Evolutionary conservation across 768 basidiomycete genomes (phyloP).

Genomic region (Lentinula raphanica): DNA sequence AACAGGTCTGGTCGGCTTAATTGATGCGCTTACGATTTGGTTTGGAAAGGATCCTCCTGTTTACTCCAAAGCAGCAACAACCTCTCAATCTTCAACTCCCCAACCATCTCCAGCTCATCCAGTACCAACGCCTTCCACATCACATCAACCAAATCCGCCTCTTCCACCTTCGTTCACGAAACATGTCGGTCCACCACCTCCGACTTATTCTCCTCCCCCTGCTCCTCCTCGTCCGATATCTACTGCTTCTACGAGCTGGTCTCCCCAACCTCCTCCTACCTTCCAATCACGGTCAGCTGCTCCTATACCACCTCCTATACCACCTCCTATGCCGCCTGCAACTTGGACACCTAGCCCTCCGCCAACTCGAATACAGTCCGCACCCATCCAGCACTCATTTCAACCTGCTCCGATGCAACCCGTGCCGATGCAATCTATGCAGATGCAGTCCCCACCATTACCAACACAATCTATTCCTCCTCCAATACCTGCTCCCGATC

Average conservation of each 20-base stretch:
- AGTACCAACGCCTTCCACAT: constrained; percentile 15
- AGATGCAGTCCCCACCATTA: constrained; percentile 2
- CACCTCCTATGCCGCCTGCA: constrained; percentile 17
- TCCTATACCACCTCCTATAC: constrained; percentile 21
- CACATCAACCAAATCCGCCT: constrained; percentile 18
- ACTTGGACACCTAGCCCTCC: constrained; percentile 16
- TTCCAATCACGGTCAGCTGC: constrained; percentile 16
- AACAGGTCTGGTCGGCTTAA: constrained; percentile 46
- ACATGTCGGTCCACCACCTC: constrained; percentile 15
- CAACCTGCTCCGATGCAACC: neutral
- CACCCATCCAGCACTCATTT: constrained; percentile 11
- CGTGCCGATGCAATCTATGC: constrained; percentile 7
- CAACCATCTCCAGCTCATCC: constrained; percentile 22
- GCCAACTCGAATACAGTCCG: constrained; percentile 6
- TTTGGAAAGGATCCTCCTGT: constrained; percentile 88
- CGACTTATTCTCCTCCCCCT: constrained; percentile 10
- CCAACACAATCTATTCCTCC: constrained; percentile 16
- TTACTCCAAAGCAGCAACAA: constrained; percentile 69
- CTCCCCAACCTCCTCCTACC: neutral
- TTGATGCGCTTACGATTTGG: constrained; percentile 72
- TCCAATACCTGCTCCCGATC: constrained; percentile 39
- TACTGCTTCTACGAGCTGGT: neutral
- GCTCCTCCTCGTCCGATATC: constrained; percentile 7
- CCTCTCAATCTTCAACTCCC: constrained; percentile 9
- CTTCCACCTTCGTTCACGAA: constrained; percentile 15